Evolutionary conservation across 2,329 filamentous ascomycete species (phyloP).

Genomic region (Scedosporium dehoogii): DNA sequence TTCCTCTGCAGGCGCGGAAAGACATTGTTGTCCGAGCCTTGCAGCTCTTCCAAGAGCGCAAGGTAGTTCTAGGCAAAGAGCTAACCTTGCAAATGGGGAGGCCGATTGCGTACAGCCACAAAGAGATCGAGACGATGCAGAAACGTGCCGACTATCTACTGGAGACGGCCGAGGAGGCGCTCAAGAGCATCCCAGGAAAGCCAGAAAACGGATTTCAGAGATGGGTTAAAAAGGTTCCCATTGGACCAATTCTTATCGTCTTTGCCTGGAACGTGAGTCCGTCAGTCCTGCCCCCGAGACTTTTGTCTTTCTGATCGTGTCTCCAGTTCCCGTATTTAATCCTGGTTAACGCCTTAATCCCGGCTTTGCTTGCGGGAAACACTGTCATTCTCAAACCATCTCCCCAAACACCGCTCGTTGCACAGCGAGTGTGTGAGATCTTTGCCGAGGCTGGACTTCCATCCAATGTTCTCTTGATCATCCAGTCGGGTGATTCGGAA

Average conservation of each 20-base stretch:
- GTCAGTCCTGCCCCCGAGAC: background rate
- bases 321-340: constrained; percentile 85
- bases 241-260: constrained; percentile 79
- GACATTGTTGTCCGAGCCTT: constrained; percentile 53
- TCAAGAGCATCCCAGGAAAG: constrained; percentile 75
- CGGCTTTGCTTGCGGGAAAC: constrained; percentile 80
- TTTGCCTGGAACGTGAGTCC: constrained; percentile 88
- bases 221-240: constrained; percentile 78
- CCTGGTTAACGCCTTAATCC: constrained; percentile 83
- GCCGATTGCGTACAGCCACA: constrained; percentile 76
- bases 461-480: constrained; percentile 76
- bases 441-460: constrained; percentile 77
- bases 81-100: constrained; percentile 92
- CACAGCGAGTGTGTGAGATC: constrained; percentile 68
- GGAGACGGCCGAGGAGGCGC: constrained; percentile 67
- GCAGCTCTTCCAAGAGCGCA: constrained; percentile 53
- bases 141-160: constrained; percentile 79
- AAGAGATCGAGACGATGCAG: constrained; percentile 76
- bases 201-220: constrained; percentile 80
- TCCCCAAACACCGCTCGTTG: constrained; percentile 87
- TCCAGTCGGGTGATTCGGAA: constrained; percentile 73
- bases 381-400: constrained; percentile 90
- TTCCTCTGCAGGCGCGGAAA: constrained; percentile 46
- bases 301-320: too few relatives aligned
- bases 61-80: constrained; percentile 74